phyloP scores from a whole-genome alignment of 1,139 yeast genomes.

The Suhomyces bolitotheri region DNA sequence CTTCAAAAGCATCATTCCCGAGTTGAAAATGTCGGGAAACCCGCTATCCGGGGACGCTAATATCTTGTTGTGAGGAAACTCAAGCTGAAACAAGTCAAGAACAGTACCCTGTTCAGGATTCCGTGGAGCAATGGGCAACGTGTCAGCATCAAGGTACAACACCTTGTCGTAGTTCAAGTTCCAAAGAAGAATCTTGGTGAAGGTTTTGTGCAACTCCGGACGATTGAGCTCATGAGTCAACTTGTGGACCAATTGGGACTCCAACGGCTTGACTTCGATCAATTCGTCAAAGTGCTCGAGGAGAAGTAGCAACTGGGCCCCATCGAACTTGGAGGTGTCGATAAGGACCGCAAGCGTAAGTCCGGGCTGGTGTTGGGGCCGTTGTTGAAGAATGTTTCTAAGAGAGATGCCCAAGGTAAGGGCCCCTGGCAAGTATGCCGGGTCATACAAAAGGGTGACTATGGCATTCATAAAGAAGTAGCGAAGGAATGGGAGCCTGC shows the following conservation, averaged over 20 bases:
- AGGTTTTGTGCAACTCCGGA: constrained; percentile 71
- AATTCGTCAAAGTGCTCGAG: constrained; percentile 32
- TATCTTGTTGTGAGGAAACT: constrained; percentile 41
- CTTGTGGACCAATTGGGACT: constrained; percentile 28
- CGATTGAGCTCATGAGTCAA: constrained; percentile 51
- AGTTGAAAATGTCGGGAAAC: constrained; percentile 94
- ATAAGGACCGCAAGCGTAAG: constrained; percentile 34
- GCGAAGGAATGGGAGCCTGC: not conserved
- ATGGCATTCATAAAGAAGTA: constrained; percentile 41
- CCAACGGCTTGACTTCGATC: constrained; percentile 31
- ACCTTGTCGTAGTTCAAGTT: constrained; percentile 56
- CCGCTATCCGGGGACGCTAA: constrained; percentile 91
- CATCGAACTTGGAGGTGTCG: constrained; percentile 31
- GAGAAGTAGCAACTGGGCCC: constrained; percentile 31
- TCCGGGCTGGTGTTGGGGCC: constrained; percentile 3
- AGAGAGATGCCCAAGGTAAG: constrained; percentile 56
- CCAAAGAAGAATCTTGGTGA: constrained; percentile 78
- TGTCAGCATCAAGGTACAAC: constrained; percentile 81
- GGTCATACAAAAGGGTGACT: constrained; percentile 65
- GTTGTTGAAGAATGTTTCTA: constrained; percentile 16
- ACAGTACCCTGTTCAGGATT: constrained; percentile 30
- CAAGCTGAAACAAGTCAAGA: constrained; percentile 31
- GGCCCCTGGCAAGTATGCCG: constrained; percentile 75
- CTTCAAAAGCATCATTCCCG: constrained; percentile 73
- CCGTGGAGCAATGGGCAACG: constrained; percentile 55